Percentiles rank a stretch among this genome's conserved stretches.
These are phyloP conservation scores for Nicotiana otophora DNA, from an alignment of 257 asterid genomes.

Conservation along the genomic window DNA sequence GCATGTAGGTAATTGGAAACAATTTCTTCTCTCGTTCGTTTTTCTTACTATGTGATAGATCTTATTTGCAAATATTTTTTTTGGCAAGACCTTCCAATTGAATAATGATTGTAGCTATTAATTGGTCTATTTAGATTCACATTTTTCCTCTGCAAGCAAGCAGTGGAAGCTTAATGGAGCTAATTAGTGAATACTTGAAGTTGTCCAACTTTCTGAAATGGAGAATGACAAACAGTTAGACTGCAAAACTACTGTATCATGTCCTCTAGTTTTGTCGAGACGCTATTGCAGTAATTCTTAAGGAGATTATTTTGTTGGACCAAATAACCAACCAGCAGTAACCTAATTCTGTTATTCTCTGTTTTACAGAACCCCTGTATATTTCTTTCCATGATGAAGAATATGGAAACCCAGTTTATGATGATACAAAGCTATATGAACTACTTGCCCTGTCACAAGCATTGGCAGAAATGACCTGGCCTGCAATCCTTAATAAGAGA, in stretches of 20 bases:
- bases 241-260: neutral
- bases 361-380: conserved; percentile 57
- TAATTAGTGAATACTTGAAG: neutral
- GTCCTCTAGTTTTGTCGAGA: neutral
- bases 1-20: neutral
- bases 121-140: neutral
- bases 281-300: neutral
- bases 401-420: conserved; percentile 80
- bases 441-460: conserved; percentile 76
- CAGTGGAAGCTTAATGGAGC: neutral
- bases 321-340: neutral
- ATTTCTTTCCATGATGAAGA: conserved; percentile 72
- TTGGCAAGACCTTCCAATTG: neutral
- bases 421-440: conserved; percentile 67
- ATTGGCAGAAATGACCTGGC: conserved; percentile 75
- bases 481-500: conserved; percentile 63
- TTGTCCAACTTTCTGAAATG: neutral
- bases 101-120: neutral
- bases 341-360: neutral
- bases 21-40: neutral
- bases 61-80: neutral
- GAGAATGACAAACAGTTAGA: neutral
- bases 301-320: neutral
- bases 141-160: neutral
- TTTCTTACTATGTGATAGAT: neutral